A percentile compares a stretch with the other conserved stretches of the same genome.
Evolutionary conservation across 2,329 filamentous ascomycete genomes (phyloP).

Genomic region (Trichophaea hybrida): DNA sequence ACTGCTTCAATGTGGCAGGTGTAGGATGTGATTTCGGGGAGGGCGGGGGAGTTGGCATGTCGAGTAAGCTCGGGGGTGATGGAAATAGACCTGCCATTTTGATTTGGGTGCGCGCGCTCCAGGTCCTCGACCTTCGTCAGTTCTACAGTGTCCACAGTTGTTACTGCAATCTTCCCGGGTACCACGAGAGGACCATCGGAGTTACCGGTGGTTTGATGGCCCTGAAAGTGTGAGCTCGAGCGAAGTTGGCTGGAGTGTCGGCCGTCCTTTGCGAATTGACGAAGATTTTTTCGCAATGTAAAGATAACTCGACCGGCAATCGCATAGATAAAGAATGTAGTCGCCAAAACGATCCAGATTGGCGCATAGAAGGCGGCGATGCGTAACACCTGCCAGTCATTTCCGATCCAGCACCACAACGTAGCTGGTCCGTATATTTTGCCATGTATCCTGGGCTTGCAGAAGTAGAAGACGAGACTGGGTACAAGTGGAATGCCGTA

Average conservation of each 20-base stretch:
- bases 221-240: not conserved
- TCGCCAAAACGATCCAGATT: slow-evolving; percentile 49
- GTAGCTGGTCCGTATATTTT: slow-evolving; percentile 60
- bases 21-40: slow-evolving; percentile 16
- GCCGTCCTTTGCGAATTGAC: slow-evolving; percentile 36
- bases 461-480: slow-evolving; percentile 52
- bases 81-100: not conserved
- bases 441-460: slow-evolving; percentile 36
- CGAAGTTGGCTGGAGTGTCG: not conserved
- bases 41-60: not conserved
- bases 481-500: slow-evolving; percentile 62
- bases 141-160: slow-evolving; percentile 1
- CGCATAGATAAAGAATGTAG: slow-evolving; percentile 52
- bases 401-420: slow-evolving; percentile 67
- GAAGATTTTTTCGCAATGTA: slow-evolving; percentile 48
- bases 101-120: not conserved
- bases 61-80: not conserved
- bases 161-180: not conserved
- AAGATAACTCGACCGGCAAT: slow-evolving; percentile 54
- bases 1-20: slow-evolving; percentile 24
- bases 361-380: slow-evolving; percentile 62
- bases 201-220: not conserved
- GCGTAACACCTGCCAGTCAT: slow-evolving; percentile 54
- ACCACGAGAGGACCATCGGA: not conserved
- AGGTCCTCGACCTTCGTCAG: not conserved